A percentile compares a stretch with the other conserved stretches of the same genome.
phyloP scores from a whole-genome alignment of 257 asterid genomes.

The Haberlea rhodopensis region DNA sequence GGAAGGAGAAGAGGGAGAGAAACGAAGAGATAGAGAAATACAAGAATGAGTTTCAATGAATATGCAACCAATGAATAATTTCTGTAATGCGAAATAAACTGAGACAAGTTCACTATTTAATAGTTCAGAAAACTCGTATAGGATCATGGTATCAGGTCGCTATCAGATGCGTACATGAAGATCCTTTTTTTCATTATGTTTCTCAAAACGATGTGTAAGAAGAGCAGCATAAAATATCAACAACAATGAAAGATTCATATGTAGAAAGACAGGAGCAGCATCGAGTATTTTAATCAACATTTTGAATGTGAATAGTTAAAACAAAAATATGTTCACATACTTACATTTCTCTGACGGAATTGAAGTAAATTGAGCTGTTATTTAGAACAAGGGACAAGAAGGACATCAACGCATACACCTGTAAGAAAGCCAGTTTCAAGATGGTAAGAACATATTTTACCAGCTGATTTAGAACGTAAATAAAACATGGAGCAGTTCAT shows the following conservation, averaged over 20 bases:
- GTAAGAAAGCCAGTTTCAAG: slow-evolving; percentile 33
- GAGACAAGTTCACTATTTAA: background rate
- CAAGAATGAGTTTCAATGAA: too few relatives aligned
- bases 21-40: background rate
- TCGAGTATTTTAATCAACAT: background rate
- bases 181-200: background rate
- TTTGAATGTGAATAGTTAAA: slow-evolving; percentile 8
- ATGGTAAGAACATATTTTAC: slow-evolving; percentile 20
- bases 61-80: background rate
- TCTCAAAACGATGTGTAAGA: background rate
- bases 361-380: slow-evolving; percentile 76
- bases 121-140: background rate
- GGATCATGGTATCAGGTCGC: background rate
- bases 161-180: background rate
- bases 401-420: slow-evolving; percentile 95
- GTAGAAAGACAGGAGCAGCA: slow-evolving; percentile 3
- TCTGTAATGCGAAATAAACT: background rate
- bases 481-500: slow-evolving; percentile 10
- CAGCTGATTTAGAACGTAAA: slow-evolving; percentile 21
- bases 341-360: slow-evolving; percentile 92
- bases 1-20: too few relatives aligned
- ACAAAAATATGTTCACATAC: slow-evolving; percentile 27
- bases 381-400: slow-evolving; percentile 79
- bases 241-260: slow-evolving; percentile 1
- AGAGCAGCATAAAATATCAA: background rate